Base-by-base conservation (phyloP, 768 basidiomycete species). In the Cytidiella melzeri region DNA sequence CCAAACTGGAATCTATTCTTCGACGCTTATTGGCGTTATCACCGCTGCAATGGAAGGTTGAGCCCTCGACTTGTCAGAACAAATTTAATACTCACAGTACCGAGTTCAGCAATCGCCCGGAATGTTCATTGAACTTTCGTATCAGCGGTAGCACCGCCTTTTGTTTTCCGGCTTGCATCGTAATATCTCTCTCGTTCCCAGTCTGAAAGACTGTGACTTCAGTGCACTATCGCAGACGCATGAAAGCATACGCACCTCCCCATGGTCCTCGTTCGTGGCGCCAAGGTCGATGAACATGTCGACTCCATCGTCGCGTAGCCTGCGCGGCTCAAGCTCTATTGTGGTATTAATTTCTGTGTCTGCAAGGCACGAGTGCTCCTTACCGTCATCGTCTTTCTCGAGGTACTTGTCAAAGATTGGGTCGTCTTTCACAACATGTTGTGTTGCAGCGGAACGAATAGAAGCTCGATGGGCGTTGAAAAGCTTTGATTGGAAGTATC, bases 101-200 rank as follows among this genome's bases (percentile, higher is more conserved):
- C 38, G 89, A 83, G 50, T 87, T 84, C 12, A 98, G 70, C 9
- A 97, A 70, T 56, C 92, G 71, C 57, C 95, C 92, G 0, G 92
- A 96, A 65, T 99, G 96, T 61, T 97, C 92, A 60, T 98, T 99
- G 69, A 99, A 98, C 63, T 94, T 89, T 43, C 95, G 78, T 55
- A 99, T 98, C 41, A 98, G 75, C 0, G 96, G 96, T 20, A 99
- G 67, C 11, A 90, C 87, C 28, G 84, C 86, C 43, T 83, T 77
- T 64, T 96, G 88, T 59, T 85, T 79, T 13, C 96, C 96, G 12
- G 95, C 83, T 63, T 91, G 91, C 96, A 98, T 99, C 1, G 96
- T 98, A 20, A 89, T 63, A 58, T 99, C 96, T 63, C 78, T 83
- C 55, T 84, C 81, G 57, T 95, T 95, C 18, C 91, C 90, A 2